These are phyloP conservation scores for Citrullus colocynthis DNA, from an alignment of 306 rosid genomes.

Conservation along the genomic window DNA sequence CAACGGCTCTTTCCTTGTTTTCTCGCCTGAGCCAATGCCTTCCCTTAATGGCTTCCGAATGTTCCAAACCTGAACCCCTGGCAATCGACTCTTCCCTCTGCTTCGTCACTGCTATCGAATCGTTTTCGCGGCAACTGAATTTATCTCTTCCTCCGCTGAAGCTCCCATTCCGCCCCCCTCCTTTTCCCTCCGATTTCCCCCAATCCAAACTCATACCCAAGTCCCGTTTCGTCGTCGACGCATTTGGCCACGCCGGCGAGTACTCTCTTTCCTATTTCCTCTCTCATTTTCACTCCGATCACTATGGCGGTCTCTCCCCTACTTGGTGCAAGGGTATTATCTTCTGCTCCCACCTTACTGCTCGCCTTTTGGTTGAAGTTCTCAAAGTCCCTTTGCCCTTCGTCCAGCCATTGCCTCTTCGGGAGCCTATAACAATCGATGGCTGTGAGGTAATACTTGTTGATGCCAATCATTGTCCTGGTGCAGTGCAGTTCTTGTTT, in stretches of 20 bases:
- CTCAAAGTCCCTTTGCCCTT: conserved; percentile 37
- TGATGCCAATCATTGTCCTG: conserved; percentile 84
- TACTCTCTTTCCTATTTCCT: conserved; percentile 70
- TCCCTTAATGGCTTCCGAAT: conserved; percentile 19
- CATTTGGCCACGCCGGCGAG: conserved; percentile 50
- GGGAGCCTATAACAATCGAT: conserved; percentile 31
- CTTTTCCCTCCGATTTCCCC: conserved; percentile 37
- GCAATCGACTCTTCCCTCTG: conserved; percentile 34
- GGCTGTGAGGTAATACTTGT: conserved; percentile 39
- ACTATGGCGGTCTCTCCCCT: conserved; percentile 61
- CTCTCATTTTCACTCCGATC: conserved; percentile 91
- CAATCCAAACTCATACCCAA: conserved; percentile 65
- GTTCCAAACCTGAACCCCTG: conserved; percentile 16
- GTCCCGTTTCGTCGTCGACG: conserved; percentile 73
- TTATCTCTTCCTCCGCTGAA: not conserved
- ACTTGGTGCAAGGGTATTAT: conserved; percentile 62
- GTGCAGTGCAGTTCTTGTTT: conserved; percentile 79
- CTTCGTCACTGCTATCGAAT: conserved; percentile 32
- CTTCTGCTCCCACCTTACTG: conserved; percentile 55
- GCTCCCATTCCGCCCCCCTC: conserved; percentile 17
- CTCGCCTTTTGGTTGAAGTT: conserved; percentile 36
- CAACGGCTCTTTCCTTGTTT: not conserved
- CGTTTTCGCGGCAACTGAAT: conserved; percentile 23
- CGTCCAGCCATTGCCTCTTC: conserved; percentile 37
- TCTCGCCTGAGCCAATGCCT: not conserved